These are phyloP conservation scores for Leptodermis oblonga DNA, from an alignment of 257 asterid genomes.

Conservation along the genomic window DNA sequence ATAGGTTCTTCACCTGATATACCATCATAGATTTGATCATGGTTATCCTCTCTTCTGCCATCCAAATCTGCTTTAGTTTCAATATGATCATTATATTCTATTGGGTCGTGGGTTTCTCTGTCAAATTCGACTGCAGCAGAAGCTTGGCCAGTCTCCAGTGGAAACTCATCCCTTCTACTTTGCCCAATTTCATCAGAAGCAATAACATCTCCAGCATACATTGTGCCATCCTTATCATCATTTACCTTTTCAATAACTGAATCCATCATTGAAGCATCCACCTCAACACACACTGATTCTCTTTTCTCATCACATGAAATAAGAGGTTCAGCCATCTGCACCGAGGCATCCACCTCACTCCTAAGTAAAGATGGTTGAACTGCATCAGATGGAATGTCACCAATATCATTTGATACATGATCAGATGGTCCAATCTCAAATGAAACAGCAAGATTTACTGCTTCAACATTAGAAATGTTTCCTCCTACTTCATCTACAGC, in stretches of 20 bases:
- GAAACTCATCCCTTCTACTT: slow-evolving; percentile 23
- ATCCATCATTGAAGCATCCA: slow-evolving; percentile 30
- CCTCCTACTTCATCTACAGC: slow-evolving; percentile 30
- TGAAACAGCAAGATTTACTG: slow-evolving; percentile 20
- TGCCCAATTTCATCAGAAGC: slow-evolving; percentile 33
- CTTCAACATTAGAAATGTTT: slow-evolving; percentile 22
- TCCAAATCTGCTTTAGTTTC: slow-evolving; percentile 8
- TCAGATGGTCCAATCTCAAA: slow-evolving; percentile 17
- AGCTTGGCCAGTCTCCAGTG: slow-evolving; percentile 28
- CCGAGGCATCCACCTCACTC: slow-evolving; percentile 26
- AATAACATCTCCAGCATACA: slow-evolving; percentile 29
- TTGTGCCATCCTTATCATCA: slow-evolving; percentile 23
- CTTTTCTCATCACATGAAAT: slow-evolving; percentile 33
- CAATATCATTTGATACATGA: slow-evolving; percentile 22
- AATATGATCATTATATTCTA: slow-evolving; percentile 24
- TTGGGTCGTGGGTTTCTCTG: slow-evolving; percentile 24
- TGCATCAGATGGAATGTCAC: slow-evolving; percentile 21
- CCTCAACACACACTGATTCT: slow-evolving; percentile 22
- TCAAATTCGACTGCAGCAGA: slow-evolving; percentile 33
- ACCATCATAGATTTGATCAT: slow-evolving; percentile 21
- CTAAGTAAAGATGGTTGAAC: slow-evolving; percentile 8
- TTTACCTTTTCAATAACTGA: slow-evolving; percentile 26
- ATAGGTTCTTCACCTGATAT: slow-evolving; percentile 30
- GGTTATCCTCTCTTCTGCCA: slow-evolving; percentile 1
- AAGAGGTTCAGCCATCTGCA: slow-evolving; percentile 21